Base-by-base conservation (phyloP, 2,329 filamentous ascomycete species). In the Davidsoniella eucalypti region DNA sequence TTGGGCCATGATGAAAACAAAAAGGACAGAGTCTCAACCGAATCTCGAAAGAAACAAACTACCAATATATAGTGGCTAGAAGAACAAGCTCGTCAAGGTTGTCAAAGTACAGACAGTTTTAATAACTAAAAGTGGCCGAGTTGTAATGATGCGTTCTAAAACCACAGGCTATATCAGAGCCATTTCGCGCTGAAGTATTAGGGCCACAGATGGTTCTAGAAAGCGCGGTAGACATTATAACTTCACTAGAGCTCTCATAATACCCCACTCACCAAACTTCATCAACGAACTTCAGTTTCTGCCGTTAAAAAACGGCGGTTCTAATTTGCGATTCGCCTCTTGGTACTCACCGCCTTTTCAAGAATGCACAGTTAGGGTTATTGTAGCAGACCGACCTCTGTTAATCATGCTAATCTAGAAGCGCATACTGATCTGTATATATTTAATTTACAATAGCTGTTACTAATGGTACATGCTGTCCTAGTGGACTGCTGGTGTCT, bases 1-100 rank as follows among this genome's bases (percentile, higher is more conserved):
- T 60, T 80, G 76, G 52, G 81, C 71, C 80, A 85, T 85, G 53
- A 40, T 49, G 52, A 17, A 26, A 33, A 12, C 21, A 33, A 9
- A 33, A 33, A 9, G 29, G 29, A 9, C 29, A 33, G 29, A 5
- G 29, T 33, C 29, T 33, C 29, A 12, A 33, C 8, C 6, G 1
- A 33, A 9, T 33, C 8, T 33, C 6, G 29, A 4, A 33, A 10
- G 12, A 33, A 9, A 33, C 29, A 33, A 12, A 10, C 8, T 9
- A 12, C 29, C 8, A 12, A 33, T 9, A 33, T 33, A 33, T 10
- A 9, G 9, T 9, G 29, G 29, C 29, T 33, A 33, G 29, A 33
- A 4, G 4, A 9, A 33, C 6, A 9, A 9, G 3, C 21, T 5
- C 21, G 21, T 23, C 12, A 33, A 33, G 26, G 29, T 12, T 33